Evolutionary conservation across 805 yeast genomes (phyloP).

Genomic region (Starmerella powellii): DNA sequence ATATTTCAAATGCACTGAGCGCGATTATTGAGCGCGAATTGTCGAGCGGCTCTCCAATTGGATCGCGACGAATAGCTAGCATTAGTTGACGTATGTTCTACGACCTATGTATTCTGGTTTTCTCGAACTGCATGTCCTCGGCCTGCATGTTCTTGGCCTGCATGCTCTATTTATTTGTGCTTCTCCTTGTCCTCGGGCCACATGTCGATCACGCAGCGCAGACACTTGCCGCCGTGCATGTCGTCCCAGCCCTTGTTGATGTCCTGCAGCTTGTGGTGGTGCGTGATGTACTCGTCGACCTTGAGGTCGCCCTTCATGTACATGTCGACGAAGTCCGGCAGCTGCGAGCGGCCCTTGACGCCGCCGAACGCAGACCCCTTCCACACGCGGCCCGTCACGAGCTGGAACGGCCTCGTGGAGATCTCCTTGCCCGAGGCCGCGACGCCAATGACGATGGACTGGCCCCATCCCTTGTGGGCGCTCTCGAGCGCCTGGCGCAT

Average conservation of each 20-base stretch:
- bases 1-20: too few species aligned
- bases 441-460: slow-evolving; percentile 88
- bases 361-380: slow-evolving; percentile 99
- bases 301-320: slow-evolving; percentile 69
- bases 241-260: slow-evolving; percentile 88
- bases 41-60: too few species aligned
- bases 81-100: too few species aligned
- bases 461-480: slow-evolving; percentile 99
- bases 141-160: not conserved
- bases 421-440: slow-evolving; percentile 98
- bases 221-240: slow-evolving; percentile 86
- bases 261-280: slow-evolving; percentile 61
- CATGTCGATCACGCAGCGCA: slow-evolving; percentile 60
- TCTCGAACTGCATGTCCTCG: too few species aligned
- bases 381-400: slow-evolving; percentile 98
- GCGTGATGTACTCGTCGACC: slow-evolving; percentile 93
- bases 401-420: slow-evolving; percentile 94
- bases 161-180: slow-evolving; percentile 4
- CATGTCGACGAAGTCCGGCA: slow-evolving; percentile 80
- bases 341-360: slow-evolving; percentile 91
- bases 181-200: slow-evolving; percentile 16
- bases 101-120: too few species aligned
- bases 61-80: too few species aligned
- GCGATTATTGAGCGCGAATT: too few species aligned
- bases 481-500: slow-evolving; percentile 96